Percentiles rank a stretch among this genome's conserved stretches.
Conservation (phyloP, 2,329 filamentous ascomycete genomes). For the Epichloe festucae region DNA sequence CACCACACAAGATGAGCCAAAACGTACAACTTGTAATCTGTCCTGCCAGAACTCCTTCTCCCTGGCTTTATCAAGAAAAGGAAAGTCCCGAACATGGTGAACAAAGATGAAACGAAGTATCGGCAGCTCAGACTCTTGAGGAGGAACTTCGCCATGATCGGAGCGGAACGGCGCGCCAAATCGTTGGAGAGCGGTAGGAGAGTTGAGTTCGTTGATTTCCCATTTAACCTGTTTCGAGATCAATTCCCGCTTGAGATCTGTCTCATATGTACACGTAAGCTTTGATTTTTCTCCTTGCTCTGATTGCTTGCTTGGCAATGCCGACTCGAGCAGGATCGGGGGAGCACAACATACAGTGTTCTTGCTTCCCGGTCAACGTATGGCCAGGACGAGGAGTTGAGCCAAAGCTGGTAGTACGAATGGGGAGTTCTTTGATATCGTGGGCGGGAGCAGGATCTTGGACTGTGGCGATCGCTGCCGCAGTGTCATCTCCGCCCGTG, state of each 20-base stretch:
- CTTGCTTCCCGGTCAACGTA: slow-evolving; percentile 81
- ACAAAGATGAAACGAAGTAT: slow-evolving; percentile 95
- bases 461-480: not conserved
- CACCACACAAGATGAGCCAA: not conserved
- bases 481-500: not conserved
- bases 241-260: slow-evolving; percentile 92
- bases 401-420: slow-evolving; percentile 17
- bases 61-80: slow-evolving; percentile 87
- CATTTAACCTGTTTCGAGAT: slow-evolving; percentile 77
- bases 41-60: slow-evolving; percentile 99
- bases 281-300: not conserved
- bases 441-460: slow-evolving; percentile 4
- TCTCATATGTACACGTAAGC: slow-evolving; percentile 10
- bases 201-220: slow-evolving; percentile 88
- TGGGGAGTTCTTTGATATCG: slow-evolving; percentile 14
- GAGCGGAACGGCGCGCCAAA: slow-evolving; percentile 95
- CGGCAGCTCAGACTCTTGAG: slow-evolving; percentile 85
- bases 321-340: not conserved
- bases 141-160: slow-evolving; percentile 81
- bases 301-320: not conserved
- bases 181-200: slow-evolving; percentile 82
- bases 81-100: slow-evolving; percentile 93
- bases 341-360: slow-evolving; percentile 60
- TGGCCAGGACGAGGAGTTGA: slow-evolving; percentile 29
- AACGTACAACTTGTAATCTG: slow-evolving; percentile 78